Base-by-base conservation (phyloP, 2,329 filamentous ascomycete genomes). In the Magnaporthales sp. region DNA sequence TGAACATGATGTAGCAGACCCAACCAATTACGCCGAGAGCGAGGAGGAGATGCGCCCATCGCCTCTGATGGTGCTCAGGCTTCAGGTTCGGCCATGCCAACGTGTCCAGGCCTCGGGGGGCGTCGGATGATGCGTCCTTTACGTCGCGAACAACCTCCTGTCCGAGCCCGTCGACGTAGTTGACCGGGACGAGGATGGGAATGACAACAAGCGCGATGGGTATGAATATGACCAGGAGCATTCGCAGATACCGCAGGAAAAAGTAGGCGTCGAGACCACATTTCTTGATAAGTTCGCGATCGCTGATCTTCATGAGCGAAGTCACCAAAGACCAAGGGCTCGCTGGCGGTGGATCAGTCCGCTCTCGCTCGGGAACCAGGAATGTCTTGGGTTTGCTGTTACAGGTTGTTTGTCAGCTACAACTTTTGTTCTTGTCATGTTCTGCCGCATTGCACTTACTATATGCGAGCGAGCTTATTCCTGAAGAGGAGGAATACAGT, bases 241-340 rank as follows among this genome's bases (percentile, higher is more conserved):
- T 85, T 70, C 85, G 85, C 15, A 87, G 85, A 74, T 97, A 99
- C 69, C 96, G 91, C 1, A 99, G 83, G 77, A 99, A 99, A 81
- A 98, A 97, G 79, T 97, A 99, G 73, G 94, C 93, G 75, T 99
- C 95, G 10, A 99, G 85, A 22, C 95, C 95, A 71, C 94, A 97
- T 77, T 97, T 96, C 66, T 94, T 90, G 72, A 99, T 96, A 71
- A 99, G 87, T 71, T 96, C 92, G 13, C 91, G 83, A 69, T 91
- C 85, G 81, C 87, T 76, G 79, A 91, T 79, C 80, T 88, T 76
- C 79, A 91, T 82, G 83, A 96, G 70, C 80, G 80, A 75, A 77
- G 84, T 74, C 71, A 86, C 70, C 67, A 89, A 76, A 15, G 79
- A 80, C 75, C 84, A 80, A 51, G 83, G 79, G 62, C 77, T 83